Base-by-base conservation (phyloP, 139 green algal genomes). In the Astrephomene gubernaculifera region DNA sequence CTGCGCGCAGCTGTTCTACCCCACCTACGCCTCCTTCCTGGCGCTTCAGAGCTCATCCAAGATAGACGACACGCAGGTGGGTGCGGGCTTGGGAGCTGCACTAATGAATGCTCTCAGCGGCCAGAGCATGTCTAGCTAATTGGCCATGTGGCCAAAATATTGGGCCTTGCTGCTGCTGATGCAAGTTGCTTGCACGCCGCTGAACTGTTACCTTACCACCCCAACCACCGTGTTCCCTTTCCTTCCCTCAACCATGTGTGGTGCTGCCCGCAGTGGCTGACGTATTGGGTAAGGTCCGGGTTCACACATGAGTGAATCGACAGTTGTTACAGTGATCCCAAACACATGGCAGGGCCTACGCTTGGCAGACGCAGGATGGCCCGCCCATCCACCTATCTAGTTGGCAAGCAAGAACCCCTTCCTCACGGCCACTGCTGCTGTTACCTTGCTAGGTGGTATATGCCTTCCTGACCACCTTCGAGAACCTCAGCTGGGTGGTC, bases 201-300 rank as follows among this genome's bases (percentile, higher is more conserved):
- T 9, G 21, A 2, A n/a, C n/a, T 29, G 22, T 64, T 36, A 7
- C 4, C 24, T 52, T 17, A 36, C 68, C 14, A 1, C 10, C 24
- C 41, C 29, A 14, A 21, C 68, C 35, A 7, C 2, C 38, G 49
- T 57, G 31, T 43, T 71, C n/a, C 41, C 31, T 10, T 72, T 12
- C 36, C 38, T 70, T 70, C 45, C 31, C 6, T 33, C 36, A 21
- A 49, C 25, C 33, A 6, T 27, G 22, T 71, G 6, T 41, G 9
- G n/a, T 27, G n/a, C n/a, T n/a, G n/a, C n/a, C n/a, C 31, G 61
- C 78, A 84, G 79, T 85, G 79, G 79, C 64, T 85, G 9, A 75
- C 45, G 24, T 85, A 85, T 45, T 85, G 79, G 79, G 76, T 83
- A 33, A 71, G 74, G 10, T 53, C 5, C 35, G 29, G 74, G 10